phyloP scores from a whole-genome alignment of 306 rosid species.

The Quercus robur region DNA sequence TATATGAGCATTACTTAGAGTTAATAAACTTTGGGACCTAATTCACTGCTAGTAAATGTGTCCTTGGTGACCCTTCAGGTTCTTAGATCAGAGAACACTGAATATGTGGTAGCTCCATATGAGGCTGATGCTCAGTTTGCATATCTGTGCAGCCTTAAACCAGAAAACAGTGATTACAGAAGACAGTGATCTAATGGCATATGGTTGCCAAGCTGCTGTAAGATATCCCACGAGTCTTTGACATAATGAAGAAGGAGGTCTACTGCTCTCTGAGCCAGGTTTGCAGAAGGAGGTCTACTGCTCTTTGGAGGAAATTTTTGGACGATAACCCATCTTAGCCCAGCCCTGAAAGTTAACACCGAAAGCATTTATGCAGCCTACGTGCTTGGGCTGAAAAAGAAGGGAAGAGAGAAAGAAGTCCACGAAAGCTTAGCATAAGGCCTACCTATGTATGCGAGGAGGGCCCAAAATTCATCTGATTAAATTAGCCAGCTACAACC shows the following conservation, averaged over 20 bases:
- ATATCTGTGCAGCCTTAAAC: conserved; percentile 56
- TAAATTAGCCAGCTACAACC: too few species aligned
- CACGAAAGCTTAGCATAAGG: too few species aligned
- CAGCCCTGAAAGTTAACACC: too few species aligned
- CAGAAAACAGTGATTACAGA: conserved; percentile 74
- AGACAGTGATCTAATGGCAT: conserved; percentile 69
- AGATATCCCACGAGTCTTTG: conserved; percentile 47
- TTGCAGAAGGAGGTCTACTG: neutral
- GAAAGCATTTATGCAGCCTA: too few species aligned
- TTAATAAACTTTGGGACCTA: neutral
- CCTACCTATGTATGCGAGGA: too few species aligned
- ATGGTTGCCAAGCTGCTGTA: conserved; percentile 92
- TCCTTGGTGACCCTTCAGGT: conserved; percentile 36
- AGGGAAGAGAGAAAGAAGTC: too few species aligned
- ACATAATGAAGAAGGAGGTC: conserved; percentile 38
- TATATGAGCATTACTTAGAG: neutral
- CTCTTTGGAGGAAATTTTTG: too few species aligned
- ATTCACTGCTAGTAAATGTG: neutral
- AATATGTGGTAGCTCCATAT: conserved; percentile 94
- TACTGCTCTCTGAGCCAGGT: conserved; percentile 11
- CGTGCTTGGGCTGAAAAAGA: too few species aligned
- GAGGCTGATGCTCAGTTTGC: conserved; percentile 99
- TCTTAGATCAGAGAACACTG: conserved; percentile 71
- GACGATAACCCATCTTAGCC: too few species aligned
- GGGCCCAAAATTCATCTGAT: too few species aligned